A percentile compares a stretch with the other conserved stretches of the same genome.
phyloP scores from a whole-genome alignment of 2,329 filamentous ascomycete species.

The Fusarium ramigenum region DNA sequence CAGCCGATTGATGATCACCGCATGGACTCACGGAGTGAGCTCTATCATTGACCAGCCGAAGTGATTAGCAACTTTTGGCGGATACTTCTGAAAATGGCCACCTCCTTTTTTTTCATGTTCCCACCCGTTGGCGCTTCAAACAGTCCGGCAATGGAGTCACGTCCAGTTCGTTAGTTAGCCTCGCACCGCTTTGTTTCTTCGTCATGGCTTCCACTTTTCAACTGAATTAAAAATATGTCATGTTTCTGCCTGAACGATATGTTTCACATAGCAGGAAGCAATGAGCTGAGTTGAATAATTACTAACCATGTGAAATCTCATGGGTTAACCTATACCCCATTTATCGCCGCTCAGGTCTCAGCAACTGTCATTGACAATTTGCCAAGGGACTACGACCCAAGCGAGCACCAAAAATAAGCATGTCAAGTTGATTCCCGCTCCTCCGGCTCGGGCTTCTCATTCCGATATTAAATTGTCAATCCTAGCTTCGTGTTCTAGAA shows the following conservation, averaged over 20 bases:
- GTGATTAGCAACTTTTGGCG: constrained; percentile 1
- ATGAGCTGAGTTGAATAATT: not conserved
- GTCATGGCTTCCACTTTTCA: not conserved
- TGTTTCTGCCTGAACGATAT: not conserved
- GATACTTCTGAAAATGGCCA: constrained; percentile 14
- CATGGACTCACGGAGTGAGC: not conserved
- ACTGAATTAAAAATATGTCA: constrained; percentile 1
- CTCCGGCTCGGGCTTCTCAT: not conserved
- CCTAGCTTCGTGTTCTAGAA: constrained; percentile 18
- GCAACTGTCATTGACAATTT: not conserved
- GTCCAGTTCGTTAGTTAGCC: not conserved
- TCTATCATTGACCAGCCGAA: not conserved
- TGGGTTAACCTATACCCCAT: not conserved
- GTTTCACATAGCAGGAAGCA: not conserved
- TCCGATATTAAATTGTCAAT: not conserved
- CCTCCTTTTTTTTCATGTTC: constrained; percentile 38
- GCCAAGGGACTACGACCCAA: not conserved
- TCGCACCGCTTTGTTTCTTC: constrained; percentile 5
- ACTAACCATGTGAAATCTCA: not conserved
- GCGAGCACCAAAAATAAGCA: constrained; percentile 15
- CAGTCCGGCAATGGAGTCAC: constrained; percentile 11
- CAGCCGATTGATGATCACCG: constrained; percentile 7
- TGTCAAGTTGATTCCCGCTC: constrained; percentile 1
- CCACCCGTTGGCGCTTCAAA: constrained; percentile 3
- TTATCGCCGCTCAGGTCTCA: not conserved